phyloP scores from a whole-genome alignment of 1,284 basidiomycete genomes.

The Malassezia obtusa region DNA sequence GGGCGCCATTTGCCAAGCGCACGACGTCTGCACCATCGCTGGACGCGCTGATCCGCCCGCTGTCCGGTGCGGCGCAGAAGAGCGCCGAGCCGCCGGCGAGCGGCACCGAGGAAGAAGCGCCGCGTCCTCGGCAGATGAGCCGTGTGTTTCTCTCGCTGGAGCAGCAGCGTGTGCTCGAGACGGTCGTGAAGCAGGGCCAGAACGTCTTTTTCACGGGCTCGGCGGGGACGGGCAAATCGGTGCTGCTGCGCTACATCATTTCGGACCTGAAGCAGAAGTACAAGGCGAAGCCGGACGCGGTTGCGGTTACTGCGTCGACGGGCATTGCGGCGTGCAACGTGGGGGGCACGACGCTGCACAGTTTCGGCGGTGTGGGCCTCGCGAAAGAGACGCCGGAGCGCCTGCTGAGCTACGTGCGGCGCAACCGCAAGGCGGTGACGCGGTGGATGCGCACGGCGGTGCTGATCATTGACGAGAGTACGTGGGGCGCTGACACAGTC shows the following conservation, averaged over 20 bases:
- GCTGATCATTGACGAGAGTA: constrained; percentile 89
- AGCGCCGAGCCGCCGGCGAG: neutral
- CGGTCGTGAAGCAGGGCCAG: constrained; percentile 48
- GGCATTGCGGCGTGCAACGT: constrained; percentile 89
- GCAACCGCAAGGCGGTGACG: constrained; percentile 61
- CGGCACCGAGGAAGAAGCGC: neutral
- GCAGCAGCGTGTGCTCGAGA: constrained; percentile 37
- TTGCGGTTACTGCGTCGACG: constrained; percentile 78
- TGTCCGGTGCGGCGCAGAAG: neutral
- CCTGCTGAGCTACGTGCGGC: constrained; percentile 59
- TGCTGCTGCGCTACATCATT: constrained; percentile 83
- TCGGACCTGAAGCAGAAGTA: constrained; percentile 55
- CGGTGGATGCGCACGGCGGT: constrained; percentile 66
- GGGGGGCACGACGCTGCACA: constrained; percentile 83
- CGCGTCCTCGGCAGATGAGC: neutral
- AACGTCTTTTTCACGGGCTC: constrained; percentile 96
- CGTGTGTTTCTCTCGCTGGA: constrained; percentile 31
- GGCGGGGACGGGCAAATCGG: constrained; percentile 86
- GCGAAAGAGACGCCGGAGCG: constrained; percentile 62
- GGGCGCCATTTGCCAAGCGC: neutral
- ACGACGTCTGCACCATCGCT: constrained; percentile 5
- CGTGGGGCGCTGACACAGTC: constrained; percentile 32
- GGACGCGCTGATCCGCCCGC: constrained; percentile 4
- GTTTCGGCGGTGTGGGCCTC: constrained; percentile 78
- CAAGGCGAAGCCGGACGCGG: constrained; percentile 53